These are phyloP conservation scores for Grosmannia huntii DNA, from an alignment of 2,329 filamentous ascomycete species.

Conservation along the genomic window DNA sequence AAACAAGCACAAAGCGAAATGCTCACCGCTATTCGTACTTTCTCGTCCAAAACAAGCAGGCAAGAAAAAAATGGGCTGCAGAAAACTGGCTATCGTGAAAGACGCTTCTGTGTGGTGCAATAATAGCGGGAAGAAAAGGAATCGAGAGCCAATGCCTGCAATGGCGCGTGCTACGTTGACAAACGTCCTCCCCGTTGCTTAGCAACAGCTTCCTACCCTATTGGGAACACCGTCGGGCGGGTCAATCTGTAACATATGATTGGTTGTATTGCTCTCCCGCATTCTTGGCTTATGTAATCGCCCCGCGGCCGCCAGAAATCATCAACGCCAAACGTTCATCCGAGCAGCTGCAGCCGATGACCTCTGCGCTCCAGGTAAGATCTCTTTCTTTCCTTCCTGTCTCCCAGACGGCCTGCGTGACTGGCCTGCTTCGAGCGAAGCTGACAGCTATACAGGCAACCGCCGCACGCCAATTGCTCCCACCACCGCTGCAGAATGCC, in stretches of 20 bases:
- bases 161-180: not conserved
- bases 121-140: not conserved
- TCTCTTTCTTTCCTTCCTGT: not conserved
- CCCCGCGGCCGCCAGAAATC: not conserved
- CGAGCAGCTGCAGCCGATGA: not conserved
- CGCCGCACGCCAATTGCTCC: not conserved
- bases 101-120: not conserved
- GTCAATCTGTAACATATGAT: slow-evolving; percentile 5
- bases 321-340: not conserved
- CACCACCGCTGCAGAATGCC: not conserved
- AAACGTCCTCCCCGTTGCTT: not conserved
- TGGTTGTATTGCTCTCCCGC: not conserved
- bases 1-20: no score
- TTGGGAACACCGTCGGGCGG: not conserved
- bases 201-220: not conserved
- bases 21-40: no score
- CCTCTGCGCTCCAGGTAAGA: not conserved
- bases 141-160: not conserved
- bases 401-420: not conserved
- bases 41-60: not conserved
- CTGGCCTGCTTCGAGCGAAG: not conserved
- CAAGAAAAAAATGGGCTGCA: not conserved
- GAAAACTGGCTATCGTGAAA: not conserved
- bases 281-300: not conserved
- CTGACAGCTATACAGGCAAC: not conserved